phyloP scores from a whole-genome alignment of 192 early-diverging fungal genomes.

The Backusella westeae region DNA sequence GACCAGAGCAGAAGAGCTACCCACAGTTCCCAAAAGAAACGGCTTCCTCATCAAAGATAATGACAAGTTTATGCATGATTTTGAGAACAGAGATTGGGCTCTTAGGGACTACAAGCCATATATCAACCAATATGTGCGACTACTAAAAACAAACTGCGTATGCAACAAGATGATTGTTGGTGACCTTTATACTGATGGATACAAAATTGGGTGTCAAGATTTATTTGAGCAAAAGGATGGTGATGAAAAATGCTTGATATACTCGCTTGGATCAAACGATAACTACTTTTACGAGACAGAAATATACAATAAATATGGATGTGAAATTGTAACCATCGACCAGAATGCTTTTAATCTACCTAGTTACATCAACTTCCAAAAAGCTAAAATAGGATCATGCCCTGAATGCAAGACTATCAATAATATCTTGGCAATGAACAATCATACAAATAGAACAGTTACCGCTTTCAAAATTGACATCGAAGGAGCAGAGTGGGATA shows the following conservation, averaged over 20 bases:
- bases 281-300: slow-evolving; percentile 1
- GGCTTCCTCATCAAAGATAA: not conserved
- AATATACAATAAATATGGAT: not conserved
- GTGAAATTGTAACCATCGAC: not conserved
- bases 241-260: not conserved
- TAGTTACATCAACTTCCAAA: not conserved
- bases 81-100: not conserved
- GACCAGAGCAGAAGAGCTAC: not conserved
- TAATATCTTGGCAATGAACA: not conserved
- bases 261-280: not conserved
- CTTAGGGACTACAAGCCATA: not conserved
- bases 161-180: not conserved
- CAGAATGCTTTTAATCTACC: not conserved
- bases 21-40: not conserved
- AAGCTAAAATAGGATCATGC: slow-evolving; percentile 2
- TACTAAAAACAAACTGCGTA: not conserved
- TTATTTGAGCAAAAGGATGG: not conserved
- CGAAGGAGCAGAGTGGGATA: slow-evolving; percentile 6
- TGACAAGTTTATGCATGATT: not conserved
- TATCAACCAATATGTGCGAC: not conserved
- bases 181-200: not conserved
- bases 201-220: slow-evolving; percentile 4
- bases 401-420: not conserved
- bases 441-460: not conserved
- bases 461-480: slow-evolving; percentile 3